Conservation (phyloP, 2,329 filamentous ascomycete genomes). For the Phaeosphaeria sp. region DNA sequence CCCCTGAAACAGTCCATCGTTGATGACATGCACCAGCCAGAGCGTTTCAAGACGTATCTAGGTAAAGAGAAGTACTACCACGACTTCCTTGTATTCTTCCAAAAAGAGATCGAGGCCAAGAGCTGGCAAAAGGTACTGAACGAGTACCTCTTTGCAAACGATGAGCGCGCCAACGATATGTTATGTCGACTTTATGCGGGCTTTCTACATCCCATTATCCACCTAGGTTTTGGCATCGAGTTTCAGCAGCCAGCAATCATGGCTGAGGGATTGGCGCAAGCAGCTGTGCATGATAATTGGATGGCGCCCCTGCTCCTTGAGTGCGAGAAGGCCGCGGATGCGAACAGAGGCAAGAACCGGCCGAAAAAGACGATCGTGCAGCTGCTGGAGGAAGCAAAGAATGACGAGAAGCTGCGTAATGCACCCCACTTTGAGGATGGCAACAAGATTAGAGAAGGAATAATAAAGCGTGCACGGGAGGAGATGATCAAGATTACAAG, state of each 20-base stretch:
- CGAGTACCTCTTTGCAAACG: slow-evolving; percentile 72
- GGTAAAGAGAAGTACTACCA: slow-evolving; percentile 71
- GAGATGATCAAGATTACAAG: slow-evolving; percentile 68
- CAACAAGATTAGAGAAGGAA: slow-evolving; percentile 73
- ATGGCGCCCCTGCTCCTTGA: slow-evolving; percentile 61
- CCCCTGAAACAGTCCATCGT: slow-evolving; percentile 59
- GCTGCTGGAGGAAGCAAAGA: slow-evolving; percentile 66
- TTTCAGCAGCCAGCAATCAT: slow-evolving; percentile 82
- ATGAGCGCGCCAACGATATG: slow-evolving; percentile 71
- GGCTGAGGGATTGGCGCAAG: slow-evolving; percentile 79
- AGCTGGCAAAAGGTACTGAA: slow-evolving; percentile 68
- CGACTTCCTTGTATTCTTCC: slow-evolving; percentile 79
- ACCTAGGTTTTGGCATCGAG: slow-evolving; percentile 84
- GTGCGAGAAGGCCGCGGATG: slow-evolving; percentile 57
- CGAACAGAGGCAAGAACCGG: slow-evolving; percentile 21
- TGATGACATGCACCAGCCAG: slow-evolving; percentile 63
- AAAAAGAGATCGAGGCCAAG: slow-evolving; percentile 70
- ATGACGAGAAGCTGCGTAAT: slow-evolving; percentile 62
- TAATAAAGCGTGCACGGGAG: slow-evolving; percentile 67
- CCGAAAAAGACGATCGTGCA: slow-evolving; percentile 56
- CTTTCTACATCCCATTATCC: slow-evolving; percentile 80
- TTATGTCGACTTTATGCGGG: slow-evolving; percentile 72
- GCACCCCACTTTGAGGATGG: slow-evolving; percentile 61
- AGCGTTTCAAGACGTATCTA: slow-evolving; percentile 64
- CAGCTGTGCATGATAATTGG: slow-evolving; percentile 70